Evolutionary conservation across 495 filamentous ascomycete species (phyloP).

Genomic region (Penicillium psychrofluorescens): DNA sequence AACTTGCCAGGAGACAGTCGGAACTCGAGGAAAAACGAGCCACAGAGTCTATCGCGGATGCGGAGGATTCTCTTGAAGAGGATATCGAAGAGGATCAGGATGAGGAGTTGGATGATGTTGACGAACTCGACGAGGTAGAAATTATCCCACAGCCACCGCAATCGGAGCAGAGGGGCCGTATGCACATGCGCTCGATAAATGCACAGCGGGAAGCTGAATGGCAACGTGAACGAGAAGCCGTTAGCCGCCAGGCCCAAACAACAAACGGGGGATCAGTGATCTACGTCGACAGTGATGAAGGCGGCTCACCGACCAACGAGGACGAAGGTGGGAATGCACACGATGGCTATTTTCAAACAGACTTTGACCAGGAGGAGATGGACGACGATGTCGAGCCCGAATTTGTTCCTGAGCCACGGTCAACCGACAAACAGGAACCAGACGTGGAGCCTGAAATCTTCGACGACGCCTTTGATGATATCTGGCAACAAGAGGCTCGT

Average conservation of each 20-base stretch:
- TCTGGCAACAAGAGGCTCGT: conserved; percentile 40
- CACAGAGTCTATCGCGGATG: background rate
- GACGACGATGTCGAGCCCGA: conserved; percentile 3
- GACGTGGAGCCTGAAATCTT: conserved; percentile 3
- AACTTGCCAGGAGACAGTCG: conserved; percentile 31
- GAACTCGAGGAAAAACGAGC: conserved; percentile 8
- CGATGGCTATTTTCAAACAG: conserved; percentile 11
- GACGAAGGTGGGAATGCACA: conserved; percentile 2
- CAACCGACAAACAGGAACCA: background rate
- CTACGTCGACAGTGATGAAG: conserved; percentile 42
- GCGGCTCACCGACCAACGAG: background rate
- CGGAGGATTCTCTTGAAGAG: background rate
- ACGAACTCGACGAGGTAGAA: conserved; percentile 1
- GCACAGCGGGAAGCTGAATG: conserved; percentile 33
- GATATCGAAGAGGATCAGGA: conserved; percentile 1
- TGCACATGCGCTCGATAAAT: background rate
- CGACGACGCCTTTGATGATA: conserved; percentile 29
- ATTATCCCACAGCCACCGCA: background rate
- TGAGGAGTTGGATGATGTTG: conserved; percentile 2
- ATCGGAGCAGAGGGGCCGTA: background rate
- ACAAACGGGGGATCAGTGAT: conserved; percentile 38
- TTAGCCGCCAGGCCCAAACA: conserved; percentile 43
- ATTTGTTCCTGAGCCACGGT: background rate
- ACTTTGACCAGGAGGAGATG: conserved; percentile 8
- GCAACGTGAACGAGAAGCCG: conserved; percentile 43